Percentiles rank a stretch among this genome's conserved stretches.
phyloP scores from a whole-genome alignment of 208 protist genomes.

The Trichomonas gallinae region DNA sequence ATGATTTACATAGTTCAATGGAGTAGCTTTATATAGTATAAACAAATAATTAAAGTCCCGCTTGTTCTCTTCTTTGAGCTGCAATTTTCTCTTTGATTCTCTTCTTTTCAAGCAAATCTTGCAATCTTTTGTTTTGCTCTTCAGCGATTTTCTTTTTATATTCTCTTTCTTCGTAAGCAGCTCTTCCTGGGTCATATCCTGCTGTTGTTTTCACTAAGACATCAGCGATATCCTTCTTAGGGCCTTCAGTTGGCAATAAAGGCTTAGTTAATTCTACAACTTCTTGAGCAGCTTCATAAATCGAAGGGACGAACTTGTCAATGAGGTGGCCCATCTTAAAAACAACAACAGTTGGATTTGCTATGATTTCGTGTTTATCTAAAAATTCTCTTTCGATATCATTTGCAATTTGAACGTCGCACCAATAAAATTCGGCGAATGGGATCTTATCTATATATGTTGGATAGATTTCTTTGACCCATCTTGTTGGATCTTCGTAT shows the following conservation, averaged over 20 bases:
- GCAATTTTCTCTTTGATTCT: background rate
- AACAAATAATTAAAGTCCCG: no score
- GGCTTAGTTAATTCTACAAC: background rate
- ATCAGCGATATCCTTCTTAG: background rate
- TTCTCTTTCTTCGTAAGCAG: background rate
- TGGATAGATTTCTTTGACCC: background rate
- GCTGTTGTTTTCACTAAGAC: background rate
- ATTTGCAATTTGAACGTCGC: background rate
- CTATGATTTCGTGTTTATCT: background rate
- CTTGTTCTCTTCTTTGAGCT: background rate
- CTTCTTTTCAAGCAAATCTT: background rate
- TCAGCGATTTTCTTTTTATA: background rate
- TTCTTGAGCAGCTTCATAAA: background rate
- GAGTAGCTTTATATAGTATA: no score
- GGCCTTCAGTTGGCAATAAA: background rate
- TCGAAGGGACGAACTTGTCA: background rate
- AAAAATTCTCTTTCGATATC: background rate
- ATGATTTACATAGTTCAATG: no score
- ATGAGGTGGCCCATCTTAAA: background rate
- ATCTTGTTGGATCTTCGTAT: background rate
- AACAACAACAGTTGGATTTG: background rate
- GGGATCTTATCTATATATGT: background rate
- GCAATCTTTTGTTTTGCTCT: background rate
- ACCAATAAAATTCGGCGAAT: background rate
- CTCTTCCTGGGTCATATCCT: background rate